Conservation (phyloP, 345 rosid species). For the Eucalyptus tenuipes region DNA sequence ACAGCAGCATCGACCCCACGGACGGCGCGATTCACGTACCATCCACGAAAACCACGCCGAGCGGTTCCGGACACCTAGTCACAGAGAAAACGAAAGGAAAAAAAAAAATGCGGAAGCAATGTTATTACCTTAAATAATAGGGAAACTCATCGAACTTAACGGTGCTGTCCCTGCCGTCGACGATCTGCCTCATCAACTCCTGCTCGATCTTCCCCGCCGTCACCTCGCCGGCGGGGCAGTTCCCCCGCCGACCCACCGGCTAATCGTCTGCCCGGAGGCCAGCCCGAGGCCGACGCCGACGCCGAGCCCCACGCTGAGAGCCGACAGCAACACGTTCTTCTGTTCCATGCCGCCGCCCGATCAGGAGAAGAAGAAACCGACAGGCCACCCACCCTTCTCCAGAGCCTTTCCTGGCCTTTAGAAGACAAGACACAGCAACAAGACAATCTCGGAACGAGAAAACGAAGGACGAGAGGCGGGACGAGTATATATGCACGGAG, state of each 20-base stretch:
- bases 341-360: slow-evolving; percentile 11
- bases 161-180: slow-evolving; percentile 52
- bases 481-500: not conserved
- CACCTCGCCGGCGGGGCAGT: slow-evolving; percentile 28
- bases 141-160: slow-evolving; percentile 83
- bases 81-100: not conserved
- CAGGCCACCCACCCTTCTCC: not conserved
- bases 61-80: not conserved
- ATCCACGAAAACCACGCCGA: not conserved
- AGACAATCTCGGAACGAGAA: not conserved
- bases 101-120: not conserved
- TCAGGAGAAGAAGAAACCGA: not conserved
- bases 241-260: slow-evolving; percentile 3
- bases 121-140: slow-evolving; percentile 63
- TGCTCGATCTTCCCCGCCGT: slow-evolving; percentile 64
- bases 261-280: slow-evolving; percentile 17
- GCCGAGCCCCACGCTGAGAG: slow-evolving; percentile 5
- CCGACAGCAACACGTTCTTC: slow-evolving; percentile 17
- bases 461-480: not conserved
- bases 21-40: not conserved
- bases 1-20: not conserved
- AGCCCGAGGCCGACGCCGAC: slow-evolving; percentile 15
- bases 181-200: slow-evolving; percentile 59
- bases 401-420: not conserved
- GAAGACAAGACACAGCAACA: not conserved